phyloP scores from a whole-genome alignment of 176 grass and related monocot genomes.

The barley (Hordeum vulgare) region MorexV3_pseudomolecules_assembly NC_058520.1:536788094-536788593 shows the following conservation, averaged over 20 bases:
- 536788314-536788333: constrained; percentile 99
- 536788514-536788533: not conserved
- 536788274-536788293: constrained; percentile 51
- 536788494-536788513: not conserved
- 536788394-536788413: not conserved
- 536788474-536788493: not conserved
- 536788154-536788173: not conserved
- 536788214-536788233: not conserved
- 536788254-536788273: not conserved
- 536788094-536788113: not conserved
- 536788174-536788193: not conserved
- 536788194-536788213: not conserved
- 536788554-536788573: not conserved
- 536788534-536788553: not conserved
- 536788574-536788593: not conserved
- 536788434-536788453: not conserved
- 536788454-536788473: not conserved
- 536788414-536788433: not conserved
- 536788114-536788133: not conserved
- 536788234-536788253: not conserved
- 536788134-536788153: not conserved
- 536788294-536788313: constrained; percentile 99
- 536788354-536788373: not conserved
- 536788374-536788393: not conserved
- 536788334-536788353: constrained; percentile 60